These are phyloP conservation scores for Phialophora expanda DNA, from an alignment of 2,329 filamentous ascomycete genomes.

Conservation along the genomic window DNA sequence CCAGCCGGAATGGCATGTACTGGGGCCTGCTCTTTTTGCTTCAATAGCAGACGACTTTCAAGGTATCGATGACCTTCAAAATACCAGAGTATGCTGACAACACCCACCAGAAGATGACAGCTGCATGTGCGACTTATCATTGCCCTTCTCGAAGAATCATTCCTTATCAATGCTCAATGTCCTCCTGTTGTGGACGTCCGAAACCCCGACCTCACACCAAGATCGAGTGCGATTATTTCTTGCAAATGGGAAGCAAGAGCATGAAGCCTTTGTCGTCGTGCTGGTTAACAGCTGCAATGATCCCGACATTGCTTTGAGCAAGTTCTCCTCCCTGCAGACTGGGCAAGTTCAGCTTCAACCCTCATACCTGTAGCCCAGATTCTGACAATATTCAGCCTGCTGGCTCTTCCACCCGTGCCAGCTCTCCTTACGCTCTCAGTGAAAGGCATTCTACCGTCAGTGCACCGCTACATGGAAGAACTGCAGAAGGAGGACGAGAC, in stretches of 20 bases:
- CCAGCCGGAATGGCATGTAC: conserved; percentile 46
- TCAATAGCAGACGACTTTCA: conserved; percentile 40
- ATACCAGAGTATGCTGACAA: conserved; percentile 18
- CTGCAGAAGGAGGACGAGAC: conserved; percentile 8
- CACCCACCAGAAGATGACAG: conserved; percentile 13
- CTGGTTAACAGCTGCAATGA: conserved; percentile 11
- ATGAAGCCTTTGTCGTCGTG: conserved; percentile 13
- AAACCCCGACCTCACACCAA: background rate
- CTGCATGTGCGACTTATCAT: conserved; percentile 12
- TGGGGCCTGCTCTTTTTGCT: conserved; percentile 39
- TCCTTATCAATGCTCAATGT: conserved; percentile 11
- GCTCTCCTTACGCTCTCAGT: conserved; percentile 15
- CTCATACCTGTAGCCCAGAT: background rate
- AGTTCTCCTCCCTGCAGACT: conserved; percentile 15
- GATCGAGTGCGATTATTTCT: conserved; percentile 4
- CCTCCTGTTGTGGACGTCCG: conserved; percentile 28
- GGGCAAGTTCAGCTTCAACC: conserved; percentile 1
- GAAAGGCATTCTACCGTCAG: conserved; percentile 18
- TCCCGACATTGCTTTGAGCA: background rate
- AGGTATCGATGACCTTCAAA: conserved; percentile 37
- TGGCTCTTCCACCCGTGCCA: conserved; percentile 1
- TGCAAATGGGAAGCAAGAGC: background rate
- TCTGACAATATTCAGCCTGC: conserved; percentile 12
- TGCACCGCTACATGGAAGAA: conserved; percentile 21
- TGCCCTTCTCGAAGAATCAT: conserved; percentile 19